phyloP scores from a whole-genome alignment of 768 basidiomycete species.

The Chiua virens region DNA sequence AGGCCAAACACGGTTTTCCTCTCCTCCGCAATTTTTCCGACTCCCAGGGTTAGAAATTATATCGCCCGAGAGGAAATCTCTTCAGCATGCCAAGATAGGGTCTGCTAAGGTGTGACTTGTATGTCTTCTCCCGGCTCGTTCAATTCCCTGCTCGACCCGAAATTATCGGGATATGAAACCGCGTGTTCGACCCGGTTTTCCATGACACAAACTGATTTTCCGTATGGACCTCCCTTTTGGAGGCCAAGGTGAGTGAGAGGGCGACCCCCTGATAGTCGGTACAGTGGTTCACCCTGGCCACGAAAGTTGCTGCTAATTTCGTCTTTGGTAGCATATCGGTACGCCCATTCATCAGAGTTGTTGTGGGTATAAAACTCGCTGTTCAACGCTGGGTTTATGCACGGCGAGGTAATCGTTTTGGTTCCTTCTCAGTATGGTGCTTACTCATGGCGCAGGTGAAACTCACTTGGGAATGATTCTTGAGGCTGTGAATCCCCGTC shows the following conservation, averaged over 20 bases:
- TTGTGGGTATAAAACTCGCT: constrained; percentile 14
- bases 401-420: neutral
- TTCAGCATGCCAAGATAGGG: neutral
- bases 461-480: constrained; percentile 30
- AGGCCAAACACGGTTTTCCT: neutral
- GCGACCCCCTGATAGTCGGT: constrained; percentile 2
- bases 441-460: neutral
- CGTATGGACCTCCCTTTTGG: constrained; percentile 1
- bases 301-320: constrained; percentile 30
- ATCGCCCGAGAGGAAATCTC: neutral
- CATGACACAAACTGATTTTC: constrained; percentile 9
- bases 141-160: neutral
- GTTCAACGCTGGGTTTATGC: constrained; percentile 21
- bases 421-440: constrained; percentile 2
- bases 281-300: constrained; percentile 15
- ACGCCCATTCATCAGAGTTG: constrained; percentile 21
- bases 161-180: neutral
- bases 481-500: constrained; percentile 6
- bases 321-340: constrained; percentile 33
- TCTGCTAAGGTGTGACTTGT: neutral
- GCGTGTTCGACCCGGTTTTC: constrained; percentile 1
- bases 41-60: neutral
- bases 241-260: neutral
- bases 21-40: constrained; percentile 6
- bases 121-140: neutral